Percentiles rank a stretch among this genome's conserved stretches.
Evolutionary conservation across 495 filamentous ascomycete genomes (phyloP).

Genomic region (Aspergillus affinis): DNA sequence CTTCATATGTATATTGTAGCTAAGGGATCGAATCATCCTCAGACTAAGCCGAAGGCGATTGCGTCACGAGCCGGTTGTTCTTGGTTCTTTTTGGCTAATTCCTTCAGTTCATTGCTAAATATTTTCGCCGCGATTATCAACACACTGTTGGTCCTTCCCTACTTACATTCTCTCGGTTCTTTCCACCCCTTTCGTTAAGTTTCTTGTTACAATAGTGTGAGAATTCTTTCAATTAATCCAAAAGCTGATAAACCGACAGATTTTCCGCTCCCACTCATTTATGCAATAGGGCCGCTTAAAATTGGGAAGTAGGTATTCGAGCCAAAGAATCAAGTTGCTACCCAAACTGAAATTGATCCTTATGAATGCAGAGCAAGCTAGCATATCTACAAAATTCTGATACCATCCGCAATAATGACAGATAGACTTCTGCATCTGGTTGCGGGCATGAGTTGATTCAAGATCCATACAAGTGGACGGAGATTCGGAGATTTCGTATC

Average conservation of each 20-base stretch:
- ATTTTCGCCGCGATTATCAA: no score
- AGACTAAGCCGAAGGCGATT: no score
- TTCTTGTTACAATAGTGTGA: no score
- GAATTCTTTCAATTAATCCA: no score
- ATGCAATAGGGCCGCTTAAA: background rate
- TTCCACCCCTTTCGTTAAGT: no score
- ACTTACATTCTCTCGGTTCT: no score
- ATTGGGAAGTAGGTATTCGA: constrained; percentile 1
- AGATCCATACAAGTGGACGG: constrained; percentile 2
- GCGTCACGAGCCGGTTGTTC: no score
- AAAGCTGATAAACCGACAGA: no score
- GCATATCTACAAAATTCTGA: constrained; percentile 3
- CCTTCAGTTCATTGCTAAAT: no score
- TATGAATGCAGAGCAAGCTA: constrained; percentile 2
- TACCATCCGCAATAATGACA: constrained; percentile 4
- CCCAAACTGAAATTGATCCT: constrained; percentile 2
- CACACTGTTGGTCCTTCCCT: no score
- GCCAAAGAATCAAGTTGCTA: constrained; percentile 4
- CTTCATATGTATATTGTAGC: constrained; percentile 1
- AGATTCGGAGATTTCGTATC: constrained; percentile 5
- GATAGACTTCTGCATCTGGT: constrained; percentile 1
- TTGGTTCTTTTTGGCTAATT: no score
- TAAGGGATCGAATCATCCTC: background rate
- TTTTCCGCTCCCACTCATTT: no score
- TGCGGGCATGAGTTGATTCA: constrained; percentile 3